Percentiles rank a stretch among this genome's conserved stretches.
phyloP scores from a whole-genome alignment of 495 filamentous ascomycete species.

The Trichoderma orchidacearum region DNA sequence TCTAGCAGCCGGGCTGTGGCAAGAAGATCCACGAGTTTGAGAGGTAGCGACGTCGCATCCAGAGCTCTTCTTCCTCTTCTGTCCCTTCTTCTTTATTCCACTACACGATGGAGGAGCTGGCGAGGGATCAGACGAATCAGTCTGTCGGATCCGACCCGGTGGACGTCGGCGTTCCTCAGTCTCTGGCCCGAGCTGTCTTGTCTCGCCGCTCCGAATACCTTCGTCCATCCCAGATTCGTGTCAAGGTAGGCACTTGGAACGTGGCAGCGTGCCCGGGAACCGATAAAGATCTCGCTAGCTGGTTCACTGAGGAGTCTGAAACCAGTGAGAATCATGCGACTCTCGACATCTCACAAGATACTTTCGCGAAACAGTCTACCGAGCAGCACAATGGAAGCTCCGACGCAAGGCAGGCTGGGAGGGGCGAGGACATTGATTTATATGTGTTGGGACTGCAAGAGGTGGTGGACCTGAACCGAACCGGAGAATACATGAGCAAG shows the following conservation, averaged over 20 bases:
- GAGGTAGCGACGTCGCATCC: neutral
- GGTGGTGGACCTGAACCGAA: slow-evolving; percentile 70
- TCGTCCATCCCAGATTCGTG: slow-evolving; percentile 48
- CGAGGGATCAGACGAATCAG: slow-evolving; percentile 5
- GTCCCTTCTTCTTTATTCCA: neutral
- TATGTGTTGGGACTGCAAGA: slow-evolving; percentile 90
- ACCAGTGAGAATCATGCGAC: slow-evolving; percentile 45
- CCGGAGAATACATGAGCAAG: slow-evolving; percentile 36
- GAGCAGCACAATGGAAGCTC: slow-evolving; percentile 19
- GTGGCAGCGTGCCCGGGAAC: slow-evolving; percentile 71
- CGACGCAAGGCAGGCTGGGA: slow-evolving; percentile 21
- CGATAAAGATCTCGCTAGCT: slow-evolving; percentile 71
- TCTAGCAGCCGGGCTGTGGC: neutral
- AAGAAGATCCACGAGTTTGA: neutral
- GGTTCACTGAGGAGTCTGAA: slow-evolving; percentile 71
- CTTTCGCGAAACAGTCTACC: slow-evolving; percentile 1
- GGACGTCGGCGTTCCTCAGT: slow-evolving; percentile 19
- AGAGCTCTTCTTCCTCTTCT: neutral
- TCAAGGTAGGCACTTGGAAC: slow-evolving; percentile 94
- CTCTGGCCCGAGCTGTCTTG: slow-evolving; percentile 42
- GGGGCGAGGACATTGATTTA: slow-evolving; percentile 58
- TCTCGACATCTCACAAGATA: slow-evolving; percentile 24
- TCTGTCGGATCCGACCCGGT: slow-evolving; percentile 19
- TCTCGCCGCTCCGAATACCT: slow-evolving; percentile 68
- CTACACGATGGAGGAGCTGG: neutral